Base-by-base conservation (phyloP, 352 stramenopile species). In the Pythium brachiatum region DNA sequence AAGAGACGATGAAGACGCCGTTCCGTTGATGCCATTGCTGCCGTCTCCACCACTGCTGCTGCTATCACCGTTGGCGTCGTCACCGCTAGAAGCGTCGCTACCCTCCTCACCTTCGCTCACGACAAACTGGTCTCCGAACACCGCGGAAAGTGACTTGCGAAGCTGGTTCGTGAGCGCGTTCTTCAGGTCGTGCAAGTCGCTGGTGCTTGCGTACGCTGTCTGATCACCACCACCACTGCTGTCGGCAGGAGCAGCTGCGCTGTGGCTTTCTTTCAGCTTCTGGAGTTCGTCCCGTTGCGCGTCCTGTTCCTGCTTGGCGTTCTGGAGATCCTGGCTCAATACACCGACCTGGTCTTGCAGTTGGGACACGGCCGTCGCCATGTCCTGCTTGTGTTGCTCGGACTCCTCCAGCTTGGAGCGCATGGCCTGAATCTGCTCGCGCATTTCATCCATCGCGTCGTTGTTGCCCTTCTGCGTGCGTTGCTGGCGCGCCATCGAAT, bases 331-430 rank as follows among this genome's bases (percentile, higher is more conserved):
- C 16, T 53, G 55, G 43, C 87, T 62, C 58, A 92, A 74, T 13
- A 68, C 62, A 8, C 69, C 68, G 3, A 94, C 66, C 50, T 85
- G 63, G 27, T 72, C 73, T 53, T 84, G 75, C 26, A 94, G 68
- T 15, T 73, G 60, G 3, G 76, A 53, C 20, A 94, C 59, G 4
- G 78, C 67, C 7, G 66, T 51, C n/a, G 68, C 68, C 58, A 86
- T 72, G 7, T 79, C 56, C 50, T 81, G 73, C 60, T 91, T 92
- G 27, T 88, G 72, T 2, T 61, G 72, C 46, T 91, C 69, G n/a
- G 66, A 63, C n/a, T 65, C 57, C 29, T 65, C 52, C 2, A 91
- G 27, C 38, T 83, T 60, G 23, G 79, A 64, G 11, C 73, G 75
- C 54, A 90, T 69, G 16, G 62, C 67, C 26, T 53, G 39, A 16